Base-by-base conservation (phyloP, 352 stramenopile genomes). In the Globisporangium middletonii region DNA sequence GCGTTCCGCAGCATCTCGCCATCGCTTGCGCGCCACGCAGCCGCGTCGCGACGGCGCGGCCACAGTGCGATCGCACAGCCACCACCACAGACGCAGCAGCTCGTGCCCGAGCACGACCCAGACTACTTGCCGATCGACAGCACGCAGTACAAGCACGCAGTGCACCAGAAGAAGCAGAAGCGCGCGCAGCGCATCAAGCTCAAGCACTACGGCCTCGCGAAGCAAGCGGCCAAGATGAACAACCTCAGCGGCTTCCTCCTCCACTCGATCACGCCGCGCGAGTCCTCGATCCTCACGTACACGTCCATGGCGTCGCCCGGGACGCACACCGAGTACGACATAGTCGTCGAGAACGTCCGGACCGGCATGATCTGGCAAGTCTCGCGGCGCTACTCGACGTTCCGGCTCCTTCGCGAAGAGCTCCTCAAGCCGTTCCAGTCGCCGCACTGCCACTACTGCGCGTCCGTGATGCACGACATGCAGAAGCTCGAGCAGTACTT, bases 371-470 rank as follows among this genome's bases (percentile, higher is more conserved):
- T 67, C 42, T 92, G 81, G 81, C 67, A 83, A 59, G 74, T 92
- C 61, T 68, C 75, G 54, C 73, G 81, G 13, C 77, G 81, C 13
- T 92, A 83, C 62, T 88, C 79, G 44, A 68, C 69, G 16, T 89
- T 92, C 63, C 71, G 67, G n/a, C 63, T 78, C 27, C 59, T 92
- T 38, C 77, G 77, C 33, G 71, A 87, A 28, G 73, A 87, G 57
- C 62, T 89, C 9, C 51, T 64, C 33, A 64, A 69, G 12, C 65
- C 82, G 2, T 87, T 89, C 50, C 66, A 73, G 49, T 57, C 55
- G 8, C 64, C 77, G 0, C 81, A 92, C 57, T 92, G 81, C 69
- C 63, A 74, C 48, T 79, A 83, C 51, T 92, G 81, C 60, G 75
- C 75, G 2, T 65, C 73, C 16, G 70, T 87, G 60, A 57, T 71